These are phyloP conservation scores for Camellia lanceoleosa DNA, from an alignment of 148 eudicot species.

Conservation along the genomic window DNA sequence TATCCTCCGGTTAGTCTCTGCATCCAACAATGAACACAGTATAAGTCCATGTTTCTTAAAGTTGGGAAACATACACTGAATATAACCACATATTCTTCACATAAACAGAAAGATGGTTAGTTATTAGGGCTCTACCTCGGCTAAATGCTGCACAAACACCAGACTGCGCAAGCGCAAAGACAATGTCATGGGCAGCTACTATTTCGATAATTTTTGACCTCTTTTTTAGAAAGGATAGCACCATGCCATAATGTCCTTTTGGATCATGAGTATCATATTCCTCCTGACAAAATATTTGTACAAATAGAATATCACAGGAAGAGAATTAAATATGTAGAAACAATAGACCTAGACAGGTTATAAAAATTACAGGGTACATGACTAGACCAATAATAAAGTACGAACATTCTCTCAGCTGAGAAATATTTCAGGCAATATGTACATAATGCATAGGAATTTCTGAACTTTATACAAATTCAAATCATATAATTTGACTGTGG, in stretches of 20 bases:
- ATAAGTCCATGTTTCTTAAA: neutral
- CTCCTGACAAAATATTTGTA: constrained; percentile 48
- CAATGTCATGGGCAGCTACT: constrained; percentile 96
- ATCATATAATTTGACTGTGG: neutral
- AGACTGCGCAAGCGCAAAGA: constrained; percentile 96
- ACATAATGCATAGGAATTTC: neutral
- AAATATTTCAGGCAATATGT: constrained; percentile 2
- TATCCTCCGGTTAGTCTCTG: constrained; percentile 93
- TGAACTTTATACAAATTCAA: neutral
- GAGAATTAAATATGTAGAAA: neutral
- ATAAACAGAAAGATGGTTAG: neutral
- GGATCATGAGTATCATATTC: constrained; percentile 99
- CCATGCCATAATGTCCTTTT: constrained; percentile 72
- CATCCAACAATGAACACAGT: constrained; percentile 26
- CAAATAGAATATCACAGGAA: neutral
- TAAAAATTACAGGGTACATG: neutral
- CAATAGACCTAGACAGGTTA: neutral
- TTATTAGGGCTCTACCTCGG: constrained; percentile 50
- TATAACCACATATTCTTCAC: neutral
- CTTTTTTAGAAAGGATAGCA: constrained; percentile 75
- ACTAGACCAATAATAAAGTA: neutral
- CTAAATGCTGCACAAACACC: constrained; percentile 98
- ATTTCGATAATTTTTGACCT: constrained; percentile 90
- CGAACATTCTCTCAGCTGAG: neutral
- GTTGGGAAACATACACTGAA: neutral